A percentile compares a stretch with the other conserved stretches of the same genome.
These are phyloP conservation scores for Nicotiana noctiflora DNA, from an alignment of 257 asterid species.

Conservation along the genomic window DNA sequence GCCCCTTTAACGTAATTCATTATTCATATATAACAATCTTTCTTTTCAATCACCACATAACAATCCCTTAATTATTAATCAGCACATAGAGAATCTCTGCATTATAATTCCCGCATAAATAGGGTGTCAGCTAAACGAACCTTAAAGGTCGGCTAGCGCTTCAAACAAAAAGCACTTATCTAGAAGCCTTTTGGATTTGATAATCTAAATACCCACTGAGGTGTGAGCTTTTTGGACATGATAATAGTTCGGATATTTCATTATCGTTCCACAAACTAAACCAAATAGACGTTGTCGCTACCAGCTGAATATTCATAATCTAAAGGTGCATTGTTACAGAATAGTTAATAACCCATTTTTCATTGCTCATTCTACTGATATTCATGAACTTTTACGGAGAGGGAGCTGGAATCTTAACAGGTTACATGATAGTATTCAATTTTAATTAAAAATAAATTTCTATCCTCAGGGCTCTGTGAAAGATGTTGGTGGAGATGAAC, in stretches of 20 bases:
- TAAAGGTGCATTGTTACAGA: background rate
- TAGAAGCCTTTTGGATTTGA: background rate
- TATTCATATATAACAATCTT: background rate
- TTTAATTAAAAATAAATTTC: conserved; percentile 6
- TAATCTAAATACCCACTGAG: background rate
- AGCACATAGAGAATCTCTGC: background rate
- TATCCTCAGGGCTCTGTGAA: conserved; percentile 37
- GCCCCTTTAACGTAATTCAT: background rate
- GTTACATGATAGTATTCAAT: background rate
- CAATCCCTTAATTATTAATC: background rate
- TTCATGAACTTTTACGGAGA: background rate
- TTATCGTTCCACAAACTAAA: background rate
- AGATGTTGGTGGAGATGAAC: conserved; percentile 67
- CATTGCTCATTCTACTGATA: background rate
- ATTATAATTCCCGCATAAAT: background rate
- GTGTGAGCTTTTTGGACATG: background rate
- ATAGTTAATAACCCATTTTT: conserved; percentile 3
- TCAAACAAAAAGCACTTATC: background rate
- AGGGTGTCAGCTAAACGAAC: background rate
- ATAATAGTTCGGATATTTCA: background rate
- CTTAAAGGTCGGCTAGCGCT: background rate
- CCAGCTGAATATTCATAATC: background rate
- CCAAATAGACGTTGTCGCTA: background rate
- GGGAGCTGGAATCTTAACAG: background rate
- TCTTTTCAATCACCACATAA: background rate